Evolutionary conservation across 768 basidiomycete genomes (phyloP).

Genomic region (Tylopilus plumbeoviolaceoides): DNA sequence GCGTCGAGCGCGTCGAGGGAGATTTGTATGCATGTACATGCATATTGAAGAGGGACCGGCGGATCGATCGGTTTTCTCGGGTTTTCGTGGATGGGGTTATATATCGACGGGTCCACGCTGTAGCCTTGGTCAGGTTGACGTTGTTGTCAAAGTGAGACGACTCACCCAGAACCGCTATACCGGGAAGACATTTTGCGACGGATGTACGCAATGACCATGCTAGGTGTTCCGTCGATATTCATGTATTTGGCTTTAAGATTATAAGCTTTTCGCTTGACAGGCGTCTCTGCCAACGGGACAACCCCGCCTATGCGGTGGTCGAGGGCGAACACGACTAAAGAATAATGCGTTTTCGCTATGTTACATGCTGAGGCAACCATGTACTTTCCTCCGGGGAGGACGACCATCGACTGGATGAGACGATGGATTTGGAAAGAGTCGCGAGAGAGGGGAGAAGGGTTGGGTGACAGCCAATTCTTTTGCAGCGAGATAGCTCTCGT

Average conservation of each 20-base stretch:
- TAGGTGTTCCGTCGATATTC: conserved; percentile 38
- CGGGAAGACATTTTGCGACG: conserved; percentile 33
- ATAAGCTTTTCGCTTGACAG: conserved; percentile 49
- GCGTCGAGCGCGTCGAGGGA: conserved; percentile 42
- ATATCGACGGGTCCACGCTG: conserved; percentile 30
- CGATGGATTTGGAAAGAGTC: conserved; percentile 28
- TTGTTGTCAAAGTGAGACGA: neutral
- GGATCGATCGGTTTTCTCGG: conserved; percentile 39
- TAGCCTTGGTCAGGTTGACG: conserved; percentile 2
- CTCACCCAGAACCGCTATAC: conserved; percentile 16
- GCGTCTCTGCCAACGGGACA: conserved; percentile 46
- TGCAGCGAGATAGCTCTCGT: conserved; percentile 57
- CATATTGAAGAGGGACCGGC: conserved; percentile 40
- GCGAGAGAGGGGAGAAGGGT: conserved; percentile 31
- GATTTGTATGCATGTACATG: conserved; percentile 41
- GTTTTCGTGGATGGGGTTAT: conserved; percentile 30
- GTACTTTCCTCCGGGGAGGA: conserved; percentile 66
- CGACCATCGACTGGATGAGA: conserved; percentile 48
- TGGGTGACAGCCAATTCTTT: conserved; percentile 49
- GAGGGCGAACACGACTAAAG: conserved; percentile 50
- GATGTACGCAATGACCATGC: conserved; percentile 55
- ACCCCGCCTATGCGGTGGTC: conserved; percentile 46
- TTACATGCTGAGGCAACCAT: conserved; percentile 59
- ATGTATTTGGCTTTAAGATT: conserved; percentile 60
- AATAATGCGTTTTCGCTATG: conserved; percentile 40